These are phyloP conservation scores for Nemophila menziesii DNA, from an alignment of 257 asterid genomes.

Conservation along the genomic window DNA sequence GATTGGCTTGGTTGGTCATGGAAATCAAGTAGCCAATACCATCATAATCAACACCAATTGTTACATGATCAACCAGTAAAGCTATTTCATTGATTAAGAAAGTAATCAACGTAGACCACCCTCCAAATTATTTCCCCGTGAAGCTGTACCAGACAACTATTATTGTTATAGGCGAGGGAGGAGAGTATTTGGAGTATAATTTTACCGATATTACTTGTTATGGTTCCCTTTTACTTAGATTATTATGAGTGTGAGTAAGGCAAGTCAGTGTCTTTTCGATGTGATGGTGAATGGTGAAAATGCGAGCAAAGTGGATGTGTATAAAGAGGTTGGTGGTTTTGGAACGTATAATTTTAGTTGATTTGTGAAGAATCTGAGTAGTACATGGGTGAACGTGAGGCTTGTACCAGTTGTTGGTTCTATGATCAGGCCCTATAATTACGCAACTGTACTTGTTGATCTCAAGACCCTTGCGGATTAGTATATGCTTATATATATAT, in stretches of 20 bases:
- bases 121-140: slow-evolving; percentile 66
- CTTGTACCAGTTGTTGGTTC: slow-evolving; percentile 57
- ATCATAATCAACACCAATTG: slow-evolving; percentile 5
- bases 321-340: slow-evolving; percentile 62
- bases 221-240: slow-evolving; percentile 89
- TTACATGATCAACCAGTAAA: slow-evolving; percentile 30
- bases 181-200: slow-evolving; percentile 50
- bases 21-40: slow-evolving; percentile 42
- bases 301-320: slow-evolving; percentile 65
- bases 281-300: slow-evolving; percentile 57
- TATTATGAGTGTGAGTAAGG: slow-evolving; percentile 61
- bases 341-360: slow-evolving; percentile 62
- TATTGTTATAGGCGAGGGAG: slow-evolving; percentile 31
- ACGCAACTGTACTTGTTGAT: slow-evolving; percentile 75
- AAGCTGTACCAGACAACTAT: slow-evolving; percentile 69
- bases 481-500: no score
- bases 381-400: slow-evolving; percentile 46
- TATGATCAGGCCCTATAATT: slow-evolving; percentile 73
- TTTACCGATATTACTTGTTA: slow-evolving; percentile 60
- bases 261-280: slow-evolving; percentile 80
- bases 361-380: slow-evolving; percentile 67
- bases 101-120: slow-evolving; percentile 31
- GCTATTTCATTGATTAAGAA: slow-evolving; percentile 50
- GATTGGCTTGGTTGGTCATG: slow-evolving; percentile 72
- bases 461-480: slow-evolving; percentile 61